Evolutionary conservation across 2,329 filamentous ascomycete species (phyloP).

Genomic region (Fusarium pseudoanthophilum): DNA sequence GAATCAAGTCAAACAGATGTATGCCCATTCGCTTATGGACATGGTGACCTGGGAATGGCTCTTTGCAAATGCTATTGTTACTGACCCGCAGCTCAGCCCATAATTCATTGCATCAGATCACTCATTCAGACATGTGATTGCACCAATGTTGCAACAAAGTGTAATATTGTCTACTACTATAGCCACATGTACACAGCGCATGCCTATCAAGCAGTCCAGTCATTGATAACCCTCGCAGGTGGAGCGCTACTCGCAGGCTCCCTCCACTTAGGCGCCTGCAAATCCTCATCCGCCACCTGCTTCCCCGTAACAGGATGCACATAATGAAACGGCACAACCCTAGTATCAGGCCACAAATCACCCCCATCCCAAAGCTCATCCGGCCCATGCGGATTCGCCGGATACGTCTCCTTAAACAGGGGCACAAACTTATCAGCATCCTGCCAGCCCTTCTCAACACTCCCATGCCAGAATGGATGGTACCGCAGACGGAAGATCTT

Average conservation of each 20-base stretch:
- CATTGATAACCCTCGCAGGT: neutral
- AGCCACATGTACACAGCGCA: neutral
- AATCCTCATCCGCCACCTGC: neutral
- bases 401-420: neutral
- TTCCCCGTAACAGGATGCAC: neutral
- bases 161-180: neutral
- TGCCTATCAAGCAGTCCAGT: neutral
- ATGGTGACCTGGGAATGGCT: too few relatives aligned
- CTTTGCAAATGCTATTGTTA: too few relatives aligned
- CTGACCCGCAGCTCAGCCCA: too few relatives aligned
- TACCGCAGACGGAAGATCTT: neutral
- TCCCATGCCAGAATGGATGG: neutral
- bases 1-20: too few relatives aligned
- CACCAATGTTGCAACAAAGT: accelerated
- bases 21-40: too few relatives aligned
- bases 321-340: neutral
- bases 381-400: neutral
- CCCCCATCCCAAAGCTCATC: neutral
- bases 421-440: neutral
- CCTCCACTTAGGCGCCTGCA: neutral
- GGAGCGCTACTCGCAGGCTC: neutral
- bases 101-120: neutral
- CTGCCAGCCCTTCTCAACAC: neutral
- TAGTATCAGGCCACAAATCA: neutral
- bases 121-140: neutral